These are phyloP conservation scores for Deinandra increscens DNA, from an alignment of 129 eudicot genomes.

Conservation along the genomic window DNA sequence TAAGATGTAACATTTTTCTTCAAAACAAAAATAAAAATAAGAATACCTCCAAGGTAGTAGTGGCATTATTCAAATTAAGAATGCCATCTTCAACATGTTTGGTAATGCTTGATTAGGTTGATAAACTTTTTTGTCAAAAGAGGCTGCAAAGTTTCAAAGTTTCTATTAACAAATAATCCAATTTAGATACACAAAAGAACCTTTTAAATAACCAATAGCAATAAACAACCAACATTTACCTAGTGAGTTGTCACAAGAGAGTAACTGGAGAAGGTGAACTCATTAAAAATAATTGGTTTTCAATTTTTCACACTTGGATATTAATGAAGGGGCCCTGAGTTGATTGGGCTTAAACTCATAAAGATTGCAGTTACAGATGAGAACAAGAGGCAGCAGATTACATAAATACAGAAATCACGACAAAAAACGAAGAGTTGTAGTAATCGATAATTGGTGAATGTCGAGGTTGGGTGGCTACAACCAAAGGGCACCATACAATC, in stretches of 20 bases:
- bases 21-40: neutral
- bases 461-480: no score
- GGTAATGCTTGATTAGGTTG: slow-evolving; percentile 61
- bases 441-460: no score
- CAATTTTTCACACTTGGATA: neutral
- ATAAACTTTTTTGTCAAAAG: slow-evolving; percentile 85
- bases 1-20: neutral
- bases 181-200: neutral
- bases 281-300: slow-evolving; percentile 19
- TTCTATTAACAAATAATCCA: neutral
- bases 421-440: no score
- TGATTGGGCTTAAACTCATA: no score
- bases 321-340: no score
- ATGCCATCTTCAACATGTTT: slow-evolving; percentile 87
- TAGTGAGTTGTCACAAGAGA: slow-evolving; percentile 88
- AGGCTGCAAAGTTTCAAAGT: slow-evolving; percentile 43
- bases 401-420: no score
- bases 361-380: no score
- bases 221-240: slow-evolving; percentile 41
- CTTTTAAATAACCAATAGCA: neutral
- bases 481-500: no score
- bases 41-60: slow-evolving; percentile 81
- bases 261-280: slow-evolving; percentile 83
- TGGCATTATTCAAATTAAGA: slow-evolving; percentile 89
- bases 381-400: no score